phyloP scores from a whole-genome alignment of 306 rosid genomes.

The Gastrolobium bilobum region DNA sequence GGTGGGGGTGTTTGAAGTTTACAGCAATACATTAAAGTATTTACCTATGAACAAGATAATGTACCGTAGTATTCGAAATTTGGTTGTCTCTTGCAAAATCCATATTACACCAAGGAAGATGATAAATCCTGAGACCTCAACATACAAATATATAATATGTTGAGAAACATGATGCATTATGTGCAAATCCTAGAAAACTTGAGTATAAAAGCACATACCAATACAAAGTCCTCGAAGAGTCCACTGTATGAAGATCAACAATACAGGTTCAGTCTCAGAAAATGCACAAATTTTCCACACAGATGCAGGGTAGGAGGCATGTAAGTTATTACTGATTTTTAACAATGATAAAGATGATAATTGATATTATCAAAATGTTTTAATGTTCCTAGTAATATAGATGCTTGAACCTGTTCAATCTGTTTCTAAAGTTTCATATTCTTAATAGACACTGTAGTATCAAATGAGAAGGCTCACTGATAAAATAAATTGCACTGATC shows the following conservation, averaged over 20 bases:
- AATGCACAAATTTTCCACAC: neutral
- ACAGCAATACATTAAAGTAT: neutral
- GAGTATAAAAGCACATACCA: constrained; percentile 51
- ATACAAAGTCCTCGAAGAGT: constrained; percentile 81
- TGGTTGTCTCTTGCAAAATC: constrained; percentile 74
- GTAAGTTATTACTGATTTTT: constrained; percentile 15
- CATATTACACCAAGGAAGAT: constrained; percentile 68
- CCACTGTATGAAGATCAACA: constrained; percentile 60
- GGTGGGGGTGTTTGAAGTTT: neutral
- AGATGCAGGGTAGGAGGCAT: neutral
- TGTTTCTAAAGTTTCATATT: constrained; percentile 15
- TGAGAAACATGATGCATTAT: constrained; percentile 38
- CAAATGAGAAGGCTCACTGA: neutral
- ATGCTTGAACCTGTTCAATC: constrained; percentile 1
- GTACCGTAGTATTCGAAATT: constrained; percentile 63
- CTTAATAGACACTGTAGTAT: constrained; percentile 9
- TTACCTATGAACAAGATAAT: constrained; percentile 70
- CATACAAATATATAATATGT: constrained; percentile 20
- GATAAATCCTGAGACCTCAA: constrained; percentile 65
- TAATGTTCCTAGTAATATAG: neutral
- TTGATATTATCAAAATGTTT: constrained; percentile 6
- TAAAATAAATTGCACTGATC: neutral
- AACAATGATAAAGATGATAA: neutral
- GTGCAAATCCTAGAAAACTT: neutral
- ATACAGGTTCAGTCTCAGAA: constrained; percentile 8